Percentiles rank a stretch among this genome's conserved stretches.
Conservation (phyloP, 2,329 filamentous ascomycete species). For the Hypoxylon sp. region DNA sequence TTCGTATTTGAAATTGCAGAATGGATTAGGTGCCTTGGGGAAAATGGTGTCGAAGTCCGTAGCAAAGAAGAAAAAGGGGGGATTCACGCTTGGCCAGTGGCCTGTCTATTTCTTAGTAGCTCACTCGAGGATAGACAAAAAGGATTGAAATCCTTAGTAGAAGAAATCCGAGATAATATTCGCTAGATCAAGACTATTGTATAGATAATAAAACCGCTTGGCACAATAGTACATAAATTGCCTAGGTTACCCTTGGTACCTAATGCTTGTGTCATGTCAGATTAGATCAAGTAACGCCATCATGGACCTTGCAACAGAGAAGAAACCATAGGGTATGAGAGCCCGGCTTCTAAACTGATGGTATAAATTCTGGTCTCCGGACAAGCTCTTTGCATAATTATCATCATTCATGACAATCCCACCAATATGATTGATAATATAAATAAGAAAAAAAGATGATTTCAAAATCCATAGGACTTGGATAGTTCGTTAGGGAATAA, state of each 20-base stretch:
- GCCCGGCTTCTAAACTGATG: constrained; percentile 65
- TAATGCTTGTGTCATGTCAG: constrained; percentile 61
- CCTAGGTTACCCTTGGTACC: constrained; percentile 2
- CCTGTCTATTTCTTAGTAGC: constrained; percentile 69
- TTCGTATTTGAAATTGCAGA: constrained; percentile 78
- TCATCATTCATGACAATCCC: constrained; percentile 55
- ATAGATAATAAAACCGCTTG: constrained; percentile 20
- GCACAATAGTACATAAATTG: constrained; percentile 15
- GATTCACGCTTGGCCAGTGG: constrained; percentile 88
- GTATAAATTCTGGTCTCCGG: constrained; percentile 57
- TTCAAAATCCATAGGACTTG: not conserved
- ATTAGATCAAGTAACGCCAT: constrained; percentile 76
- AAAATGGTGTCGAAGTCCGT: constrained; percentile 68
- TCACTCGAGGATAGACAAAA: constrained; percentile 65
- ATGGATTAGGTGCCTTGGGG: constrained; percentile 69
- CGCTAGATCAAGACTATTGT: constrained; percentile 42
- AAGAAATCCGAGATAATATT: constrained; percentile 56
- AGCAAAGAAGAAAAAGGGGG: constrained; percentile 73
- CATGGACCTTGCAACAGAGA: constrained; percentile 58
- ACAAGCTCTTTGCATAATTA: constrained; percentile 53
- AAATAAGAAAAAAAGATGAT: constrained; percentile 3
- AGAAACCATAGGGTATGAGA: constrained; percentile 63
- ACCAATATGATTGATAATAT: not conserved
- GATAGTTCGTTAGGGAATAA: constrained; percentile 24
- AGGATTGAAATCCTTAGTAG: constrained; percentile 63